Base-by-base conservation (phyloP, 768 basidiomycete genomes). In the Galerina sulciceps region DNA sequence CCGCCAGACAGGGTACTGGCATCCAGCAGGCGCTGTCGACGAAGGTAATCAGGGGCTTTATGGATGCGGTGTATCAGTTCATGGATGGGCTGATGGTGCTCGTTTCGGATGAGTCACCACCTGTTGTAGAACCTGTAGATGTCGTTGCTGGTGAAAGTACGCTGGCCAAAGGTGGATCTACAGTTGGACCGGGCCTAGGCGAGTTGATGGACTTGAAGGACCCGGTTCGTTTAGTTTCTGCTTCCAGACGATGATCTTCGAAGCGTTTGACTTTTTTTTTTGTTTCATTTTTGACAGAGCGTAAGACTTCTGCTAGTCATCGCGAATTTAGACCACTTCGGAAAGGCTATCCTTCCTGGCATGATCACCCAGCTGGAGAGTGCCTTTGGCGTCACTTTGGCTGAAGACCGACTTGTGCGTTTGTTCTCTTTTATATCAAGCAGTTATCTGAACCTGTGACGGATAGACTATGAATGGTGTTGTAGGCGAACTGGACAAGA, bases 221-320 rank as follows among this genome's bases (percentile, higher is more conserved):
- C 63, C 72, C 78, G 36, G 91, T 91, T 68, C 57, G 85, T 75
- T 15, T 34, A 37, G 35, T 61, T 20, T 31, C 46, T 43, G 15
- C 56, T 9, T 46, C 18, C 10, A 43, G 6, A 14, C 31, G 1
- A 11, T 18, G 2, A 47, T 31, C 26, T 31, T 31, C 35, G 38
- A 43, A 20, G 14, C 34, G 26, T 55, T 34, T 14, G 20, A 13
- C 56, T 26, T 48, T 35, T 51, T 35, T 17, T 52, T 41, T 5
- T 61, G 26, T 31, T 2, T 4, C 26, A 31, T 31, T 31, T 8
- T 31, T 31, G 1, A 5, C 10, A 97, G 96, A 90, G 95, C 68
- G 89, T 83, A 11, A 85, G 96, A 44, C 79, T 95, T 37, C 81
- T 99, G 8, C 76, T 98, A 26, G 93, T 97, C 38, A 80, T 98